phyloP scores from a whole-genome alignment of 2,329 filamentous ascomycete species.

The Epichloe elymi region DNA sequence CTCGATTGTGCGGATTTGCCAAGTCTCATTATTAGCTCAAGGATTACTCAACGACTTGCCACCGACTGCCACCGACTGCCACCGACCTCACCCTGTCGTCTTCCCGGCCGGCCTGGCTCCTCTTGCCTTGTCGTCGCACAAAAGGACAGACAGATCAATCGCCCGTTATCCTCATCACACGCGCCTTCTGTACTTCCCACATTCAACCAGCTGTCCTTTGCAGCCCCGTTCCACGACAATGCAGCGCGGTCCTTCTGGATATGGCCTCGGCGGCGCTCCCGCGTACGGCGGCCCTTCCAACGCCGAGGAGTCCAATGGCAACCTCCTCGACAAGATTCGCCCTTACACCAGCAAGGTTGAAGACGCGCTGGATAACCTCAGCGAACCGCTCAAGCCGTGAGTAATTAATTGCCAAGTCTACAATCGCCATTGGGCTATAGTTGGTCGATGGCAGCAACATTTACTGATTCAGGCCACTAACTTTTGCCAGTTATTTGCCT shows the following conservation, averaged over 20 bases:
- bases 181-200: not conserved
- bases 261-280: constrained; percentile 61
- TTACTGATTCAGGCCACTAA: constrained; percentile 9
- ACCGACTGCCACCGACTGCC: too few species aligned
- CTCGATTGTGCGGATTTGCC: too few species aligned
- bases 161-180: not conserved
- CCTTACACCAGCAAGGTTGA: constrained; percentile 98
- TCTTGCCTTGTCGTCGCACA: too few species aligned
- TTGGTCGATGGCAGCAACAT: not conserved
- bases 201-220: not conserved
- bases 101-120: too few species aligned
- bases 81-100: too few species aligned
- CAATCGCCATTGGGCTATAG: not conserved
- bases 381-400: constrained; percentile 89
- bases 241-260: constrained; percentile 57
- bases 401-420: constrained; percentile 13
- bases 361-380: constrained; percentile 73
- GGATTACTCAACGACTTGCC: too few species aligned
- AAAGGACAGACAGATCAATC: too few species aligned
- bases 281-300: constrained; percentile 51
- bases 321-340: constrained; percentile 66
- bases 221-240: constrained; percentile 12
- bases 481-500: constrained; percentile 63
- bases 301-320: constrained; percentile 42
- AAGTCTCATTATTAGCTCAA: too few species aligned